phyloP scores from a whole-genome alignment of 2,329 filamentous ascomycete genomes.

The Penicillium sp. region DNA sequence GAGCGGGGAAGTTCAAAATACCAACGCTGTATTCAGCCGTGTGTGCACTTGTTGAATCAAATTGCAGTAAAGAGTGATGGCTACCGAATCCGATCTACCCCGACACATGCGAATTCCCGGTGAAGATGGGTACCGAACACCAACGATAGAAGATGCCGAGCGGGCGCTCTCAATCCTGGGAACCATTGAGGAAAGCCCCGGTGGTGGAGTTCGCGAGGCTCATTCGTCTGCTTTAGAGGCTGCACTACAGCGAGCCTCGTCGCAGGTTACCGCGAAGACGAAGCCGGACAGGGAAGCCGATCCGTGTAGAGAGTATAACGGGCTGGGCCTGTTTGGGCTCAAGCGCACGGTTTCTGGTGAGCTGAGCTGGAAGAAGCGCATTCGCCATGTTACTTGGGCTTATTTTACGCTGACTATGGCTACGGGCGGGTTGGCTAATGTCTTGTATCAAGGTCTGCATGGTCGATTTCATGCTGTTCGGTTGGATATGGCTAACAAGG shows the following conservation, averaged over 20 bases:
- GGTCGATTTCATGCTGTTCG: conserved; percentile 13
- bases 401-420: conserved; percentile 72
- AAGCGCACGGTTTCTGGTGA: conserved; percentile 18
- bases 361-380: conserved; percentile 52
- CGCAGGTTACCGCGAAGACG: conserved; percentile 14
- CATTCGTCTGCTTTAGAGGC: conserved; percentile 31
- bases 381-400: conserved; percentile 68
- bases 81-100: conserved; percentile 20
- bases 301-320: conserved; percentile 13
- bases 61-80: conserved; percentile 13
- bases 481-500: conserved; percentile 11
- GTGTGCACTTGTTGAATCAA: too few species aligned
- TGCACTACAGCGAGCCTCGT: conserved; percentile 20
- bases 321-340: conserved; percentile 9
- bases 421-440: conserved; percentile 59
- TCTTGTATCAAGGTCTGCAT: conserved; percentile 52
- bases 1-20: background rate
- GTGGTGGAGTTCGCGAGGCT: conserved; percentile 16
- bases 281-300: conserved; percentile 4
- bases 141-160: conserved; percentile 44
- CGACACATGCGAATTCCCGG: conserved; percentile 38
- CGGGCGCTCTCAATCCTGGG: conserved; percentile 16
- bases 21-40: background rate
- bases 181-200: conserved; percentile 7
- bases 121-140: conserved; percentile 45